Evolutionary conservation across 2,329 filamentous ascomycete genomes (phyloP).

Genomic region (Colletotrichum trifolii): DNA sequence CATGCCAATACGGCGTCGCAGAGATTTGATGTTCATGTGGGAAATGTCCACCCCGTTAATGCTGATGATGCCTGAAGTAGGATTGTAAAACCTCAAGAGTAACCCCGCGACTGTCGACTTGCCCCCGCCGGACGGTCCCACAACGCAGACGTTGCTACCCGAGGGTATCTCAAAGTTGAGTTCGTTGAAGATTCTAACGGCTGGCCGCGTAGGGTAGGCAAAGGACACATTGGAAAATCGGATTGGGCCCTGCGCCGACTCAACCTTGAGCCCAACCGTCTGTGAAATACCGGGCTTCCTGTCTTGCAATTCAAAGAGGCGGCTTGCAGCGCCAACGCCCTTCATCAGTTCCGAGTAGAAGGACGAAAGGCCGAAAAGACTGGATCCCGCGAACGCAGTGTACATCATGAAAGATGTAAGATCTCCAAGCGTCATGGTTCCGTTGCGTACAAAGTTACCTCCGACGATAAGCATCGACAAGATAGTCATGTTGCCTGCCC

Average conservation of each 20-base stretch:
- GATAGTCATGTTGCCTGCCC: constrained; percentile 97
- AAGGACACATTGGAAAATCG: constrained; percentile 88
- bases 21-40: constrained; percentile 90
- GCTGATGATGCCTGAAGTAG: constrained; percentile 78
- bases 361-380: constrained; percentile 90
- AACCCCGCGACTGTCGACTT: constrained; percentile 97
- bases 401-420: constrained; percentile 99
- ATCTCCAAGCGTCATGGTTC: constrained; percentile 89
- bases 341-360: constrained; percentile 99
- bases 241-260: constrained; percentile 88
- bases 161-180: constrained; percentile 92
- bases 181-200: constrained; percentile 89
- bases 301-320: constrained; percentile 95
- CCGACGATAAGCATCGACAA: constrained; percentile 90
- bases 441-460: constrained; percentile 87
- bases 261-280: constrained; percentile 82
- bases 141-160: constrained; percentile 94
- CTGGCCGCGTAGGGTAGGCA: constrained; percentile 92
- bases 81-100: constrained; percentile 89
- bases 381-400: constrained; percentile 85
- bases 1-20: constrained; percentile 91
- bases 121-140: constrained; percentile 93
- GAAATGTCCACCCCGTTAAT: constrained; percentile 88
- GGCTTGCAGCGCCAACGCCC: constrained; percentile 94
- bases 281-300: constrained; percentile 87